Percentiles rank a stretch among this genome's conserved stretches.
phyloP scores from a whole-genome alignment of 2,329 filamentous ascomycete genomes.

The Neurospora sp. region DNA sequence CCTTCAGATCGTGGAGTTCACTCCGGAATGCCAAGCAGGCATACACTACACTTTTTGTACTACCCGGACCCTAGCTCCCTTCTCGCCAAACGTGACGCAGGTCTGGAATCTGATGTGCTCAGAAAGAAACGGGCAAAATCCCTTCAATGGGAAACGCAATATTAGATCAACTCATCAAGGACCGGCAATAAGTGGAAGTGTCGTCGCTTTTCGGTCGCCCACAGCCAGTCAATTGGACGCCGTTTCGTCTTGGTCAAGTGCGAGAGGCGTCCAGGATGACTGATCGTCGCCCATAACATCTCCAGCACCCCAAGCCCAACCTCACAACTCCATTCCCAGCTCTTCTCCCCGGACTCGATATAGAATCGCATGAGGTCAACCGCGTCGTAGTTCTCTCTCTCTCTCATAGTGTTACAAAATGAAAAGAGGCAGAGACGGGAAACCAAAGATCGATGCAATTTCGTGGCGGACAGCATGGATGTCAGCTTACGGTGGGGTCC shows the following conservation, averaged over 20 bases:
- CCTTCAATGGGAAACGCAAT: not conserved
- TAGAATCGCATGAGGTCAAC: too few relatives aligned
- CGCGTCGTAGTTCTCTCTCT: not conserved
- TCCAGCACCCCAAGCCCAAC: not conserved
- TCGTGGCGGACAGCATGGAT: not conserved
- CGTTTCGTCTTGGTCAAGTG: not conserved
- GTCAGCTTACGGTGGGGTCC: not conserved
- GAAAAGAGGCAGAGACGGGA: not conserved
- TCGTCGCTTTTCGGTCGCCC: not conserved
- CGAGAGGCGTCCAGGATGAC: not conserved
- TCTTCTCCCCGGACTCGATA: not conserved
- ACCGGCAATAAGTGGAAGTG: not conserved
- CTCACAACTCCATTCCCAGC: not conserved
- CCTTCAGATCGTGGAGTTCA: not conserved
- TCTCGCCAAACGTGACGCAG: not conserved
- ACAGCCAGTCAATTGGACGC: not conserved
- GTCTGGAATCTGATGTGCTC: not conserved
- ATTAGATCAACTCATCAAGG: not conserved
- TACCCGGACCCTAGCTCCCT: not conserved
- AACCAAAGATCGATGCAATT: not conserved
- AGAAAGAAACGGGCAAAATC: not conserved
- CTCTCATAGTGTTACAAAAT: not conserved
- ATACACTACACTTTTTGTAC: not conserved
- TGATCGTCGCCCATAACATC: not conserved
- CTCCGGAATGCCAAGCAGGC: not conserved